A percentile compares a stretch with the other conserved stretches of the same genome.
Evolutionary conservation across 176 grass and related monocot genomes (phyloP).

Genomic region (Musa troglodytarum): DNA sequence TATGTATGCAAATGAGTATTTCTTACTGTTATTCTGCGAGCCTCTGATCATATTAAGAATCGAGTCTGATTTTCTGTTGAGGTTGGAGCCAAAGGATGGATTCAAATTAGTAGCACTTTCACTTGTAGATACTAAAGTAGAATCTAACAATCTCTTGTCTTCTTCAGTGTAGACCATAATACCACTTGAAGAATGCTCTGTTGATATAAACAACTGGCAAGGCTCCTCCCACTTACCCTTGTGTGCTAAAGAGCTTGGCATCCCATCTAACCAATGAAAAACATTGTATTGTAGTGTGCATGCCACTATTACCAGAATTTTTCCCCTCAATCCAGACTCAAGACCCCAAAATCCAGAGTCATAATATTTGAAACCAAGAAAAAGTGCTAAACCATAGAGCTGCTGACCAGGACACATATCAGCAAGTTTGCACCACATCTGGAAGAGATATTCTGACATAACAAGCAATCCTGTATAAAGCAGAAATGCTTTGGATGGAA

Average conservation of each 20-base stretch:
- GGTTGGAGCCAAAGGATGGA: slow-evolving; percentile 29
- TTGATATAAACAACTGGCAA: slow-evolving; percentile 77
- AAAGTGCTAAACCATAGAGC: slow-evolving; percentile 45
- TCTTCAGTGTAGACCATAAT: slow-evolving; percentile 27
- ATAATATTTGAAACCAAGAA: slow-evolving; percentile 81
- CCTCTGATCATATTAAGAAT: slow-evolving; percentile 17
- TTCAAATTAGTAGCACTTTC: slow-evolving; percentile 39
- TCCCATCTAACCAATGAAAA: slow-evolving; percentile 82
- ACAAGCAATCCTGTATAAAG: slow-evolving; percentile 79
- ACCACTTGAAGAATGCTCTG: slow-evolving; percentile 27
- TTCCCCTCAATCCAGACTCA: slow-evolving; percentile 69
- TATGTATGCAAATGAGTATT: slow-evolving; percentile 58
- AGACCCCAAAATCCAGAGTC: slow-evolving; percentile 90
- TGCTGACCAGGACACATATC: slow-evolving; percentile 82
- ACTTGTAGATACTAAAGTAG: slow-evolving; percentile 44
- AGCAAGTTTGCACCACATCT: slow-evolving; percentile 85
- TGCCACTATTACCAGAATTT: slow-evolving; percentile 81
- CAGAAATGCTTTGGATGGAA: slow-evolving; percentile 87
- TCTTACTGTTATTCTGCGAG: slow-evolving; percentile 41
- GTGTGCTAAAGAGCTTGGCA: slow-evolving; percentile 62
- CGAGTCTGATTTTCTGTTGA: slow-evolving; percentile 35
- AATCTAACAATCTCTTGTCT: slow-evolving; percentile 37
- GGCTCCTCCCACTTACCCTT: slow-evolving; percentile 89
- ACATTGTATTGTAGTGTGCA: slow-evolving; percentile 94
- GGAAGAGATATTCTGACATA: slow-evolving; percentile 82